A percentile compares a stretch with the other conserved stretches of the same genome.
phyloP scores from a whole-genome alignment of 495 filamentous ascomycete species.

The Delitschia confertaspora region DNA sequence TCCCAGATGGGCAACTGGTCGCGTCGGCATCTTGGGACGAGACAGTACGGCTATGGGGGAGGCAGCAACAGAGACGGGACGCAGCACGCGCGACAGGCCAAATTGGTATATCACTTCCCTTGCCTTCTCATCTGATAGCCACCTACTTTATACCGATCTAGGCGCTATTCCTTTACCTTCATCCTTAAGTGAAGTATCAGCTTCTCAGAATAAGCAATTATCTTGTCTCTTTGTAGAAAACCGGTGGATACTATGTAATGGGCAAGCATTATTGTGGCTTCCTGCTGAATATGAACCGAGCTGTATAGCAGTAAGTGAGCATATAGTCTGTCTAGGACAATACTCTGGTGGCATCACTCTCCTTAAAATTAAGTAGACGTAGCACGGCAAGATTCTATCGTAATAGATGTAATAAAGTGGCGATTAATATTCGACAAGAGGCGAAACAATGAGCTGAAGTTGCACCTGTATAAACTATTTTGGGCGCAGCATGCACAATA shows the following conservation, averaged over 20 bases:
- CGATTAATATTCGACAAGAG: too few species aligned
- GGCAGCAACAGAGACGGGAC: constrained; percentile 8
- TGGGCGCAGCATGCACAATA: too few species aligned
- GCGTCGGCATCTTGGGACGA: constrained; percentile 10
- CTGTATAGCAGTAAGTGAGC: constrained; percentile 1
- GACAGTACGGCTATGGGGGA: constrained; percentile 17
- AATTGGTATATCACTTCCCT: constrained; percentile 5
- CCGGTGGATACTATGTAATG: constrained; percentile 5
- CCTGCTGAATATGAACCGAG: constrained; percentile 12
- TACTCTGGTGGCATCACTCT: constrained; percentile 6
- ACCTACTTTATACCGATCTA: constrained; percentile 12
- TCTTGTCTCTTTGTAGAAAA: too few species aligned
- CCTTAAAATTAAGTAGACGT: constrained; percentile 8
- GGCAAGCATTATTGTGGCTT: constrained; percentile 12
- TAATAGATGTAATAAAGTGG: too few species aligned
- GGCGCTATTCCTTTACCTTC: constrained; percentile 11
- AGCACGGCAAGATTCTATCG: too few species aligned
- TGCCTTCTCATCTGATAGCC: constrained; percentile 17
- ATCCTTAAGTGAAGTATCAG: constrained; percentile 2
- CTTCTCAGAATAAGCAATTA: neutral
- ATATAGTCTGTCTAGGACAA: constrained; percentile 10
- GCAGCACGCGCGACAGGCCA: constrained; percentile 14
- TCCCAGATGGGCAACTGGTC: constrained; percentile 14
- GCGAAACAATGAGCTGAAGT: too few species aligned
- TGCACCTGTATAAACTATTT: too few species aligned